Conservation (phyloP, 495 filamentous ascomycete genomes). For the Xanthoparmelia taractica region DNA sequence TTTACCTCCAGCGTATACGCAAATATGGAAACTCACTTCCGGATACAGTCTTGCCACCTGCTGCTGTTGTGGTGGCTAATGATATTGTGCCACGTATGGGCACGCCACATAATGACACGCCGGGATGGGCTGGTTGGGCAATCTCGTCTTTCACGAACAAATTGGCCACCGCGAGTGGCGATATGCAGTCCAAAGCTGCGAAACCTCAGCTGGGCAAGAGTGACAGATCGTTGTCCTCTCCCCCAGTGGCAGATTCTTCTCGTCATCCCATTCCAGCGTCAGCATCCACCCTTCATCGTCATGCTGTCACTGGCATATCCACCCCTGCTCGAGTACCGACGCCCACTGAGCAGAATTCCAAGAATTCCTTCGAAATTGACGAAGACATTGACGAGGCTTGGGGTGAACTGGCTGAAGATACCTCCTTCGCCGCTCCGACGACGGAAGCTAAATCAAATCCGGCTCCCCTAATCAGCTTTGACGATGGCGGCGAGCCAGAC, state of each 20-base stretch:
- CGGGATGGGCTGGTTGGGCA: constrained; percentile 89
- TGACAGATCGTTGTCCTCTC: constrained; percentile 41
- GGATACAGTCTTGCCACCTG: constrained; percentile 60
- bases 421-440: constrained; percentile 42
- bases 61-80: constrained; percentile 35
- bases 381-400: constrained; percentile 45
- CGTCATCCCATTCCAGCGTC: constrained; percentile 37
- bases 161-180: constrained; percentile 69
- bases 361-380: constrained; percentile 54
- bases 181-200: constrained; percentile 55
- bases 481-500: constrained; percentile 80
- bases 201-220: constrained; percentile 31
- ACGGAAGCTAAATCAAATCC: constrained; percentile 33
- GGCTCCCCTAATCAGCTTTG: constrained; percentile 44
- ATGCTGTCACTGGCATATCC: constrained; percentile 36
- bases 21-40: constrained; percentile 70
- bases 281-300: constrained; percentile 46
- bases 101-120: constrained; percentile 61
- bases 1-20: constrained; percentile 77
- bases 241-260: constrained; percentile 27
- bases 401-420: constrained; percentile 38
- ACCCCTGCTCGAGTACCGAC: constrained; percentile 16
- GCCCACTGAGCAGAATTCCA: constrained; percentile 45
- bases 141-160: constrained; percentile 99
- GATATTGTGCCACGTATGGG: constrained; percentile 57